Evolutionary conservation across 2,329 filamentous ascomycete genomes (phyloP), one percentile per base, ranked within the genome.

Genomic region (Penicillium sp.): DNA sequence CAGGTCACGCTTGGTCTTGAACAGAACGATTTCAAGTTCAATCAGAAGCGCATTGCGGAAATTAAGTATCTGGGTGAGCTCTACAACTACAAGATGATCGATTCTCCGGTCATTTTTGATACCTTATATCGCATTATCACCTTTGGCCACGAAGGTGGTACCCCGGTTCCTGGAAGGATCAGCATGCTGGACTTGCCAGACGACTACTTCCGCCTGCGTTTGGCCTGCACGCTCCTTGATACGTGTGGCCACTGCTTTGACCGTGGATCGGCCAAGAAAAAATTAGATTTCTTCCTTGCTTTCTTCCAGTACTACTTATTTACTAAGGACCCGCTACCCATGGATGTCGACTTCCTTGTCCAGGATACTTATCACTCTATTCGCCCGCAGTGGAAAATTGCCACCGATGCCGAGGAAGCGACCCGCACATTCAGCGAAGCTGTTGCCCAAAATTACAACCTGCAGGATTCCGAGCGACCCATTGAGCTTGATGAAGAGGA

Each of bases 201-300:
- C 69, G 95, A 99, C 68, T 97, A 89, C 75, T 99, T 99, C 75
- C 89, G 94, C 48, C 92, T 97, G 67, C 90, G 94, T 10, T 80
- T 99, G 34, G 87, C 95, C 29, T 89, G 91, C 60, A 95, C 88
- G 13, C 80, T 99, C 45, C 81, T 99, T 4, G 95, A 99, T 74
- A 97, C 92, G 0, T 97, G 93, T 62, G 94, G 95, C 51, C 88
- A 95, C 72, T 99, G 93, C 76, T 99, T 97, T 66, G 94, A 94
- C 72, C 88, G 93, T 65, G 94, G 95, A 7, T 86, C 88, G 40
- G 90, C 92, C 1, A 95, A 92, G 72, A 97, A 97, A 79, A 99
- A 97, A 75, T 82, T 99, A 9, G 94, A 99, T 68, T 97, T 96
- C 72, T 99, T 97, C 74, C 79, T 99, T 57, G 93, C 89, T 0